Evolutionary conservation across 2,329 filamentous ascomycete genomes (phyloP).

Genomic region (Zymoseptoria passerinii): DNA sequence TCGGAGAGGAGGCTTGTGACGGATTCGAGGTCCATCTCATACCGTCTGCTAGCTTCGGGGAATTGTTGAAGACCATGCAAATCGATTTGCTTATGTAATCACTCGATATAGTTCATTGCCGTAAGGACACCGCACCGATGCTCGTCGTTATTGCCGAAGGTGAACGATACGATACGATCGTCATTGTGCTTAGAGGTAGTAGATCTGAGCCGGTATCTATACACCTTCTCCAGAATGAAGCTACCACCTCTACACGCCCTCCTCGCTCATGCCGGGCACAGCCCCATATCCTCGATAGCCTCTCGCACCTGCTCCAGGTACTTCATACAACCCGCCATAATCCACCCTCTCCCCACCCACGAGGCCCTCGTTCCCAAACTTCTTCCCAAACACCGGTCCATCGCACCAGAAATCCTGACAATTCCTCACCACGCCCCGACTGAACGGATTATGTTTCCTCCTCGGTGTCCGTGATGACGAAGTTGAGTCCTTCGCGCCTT

Average conservation of each 20-base stretch:
- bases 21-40: background rate
- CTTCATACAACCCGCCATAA: conserved; percentile 84
- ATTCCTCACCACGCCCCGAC: conserved; percentile 72
- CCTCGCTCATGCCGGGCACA: background rate
- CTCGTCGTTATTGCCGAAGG: no score
- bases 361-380: conserved; percentile 62
- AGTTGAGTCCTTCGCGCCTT: conserved; percentile 41
- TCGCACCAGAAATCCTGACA: conserved; percentile 97
- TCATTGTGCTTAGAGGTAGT: no score
- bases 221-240: background rate
- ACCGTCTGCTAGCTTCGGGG: background rate
- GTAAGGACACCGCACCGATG: no score
- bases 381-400: conserved; percentile 69
- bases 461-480: conserved; percentile 3
- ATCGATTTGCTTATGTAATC: background rate
- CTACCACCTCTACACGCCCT: background rate
- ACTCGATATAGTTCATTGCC: no score
- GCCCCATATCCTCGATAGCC: conserved; percentile 48
- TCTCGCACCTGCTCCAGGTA: conserved; percentile 60
- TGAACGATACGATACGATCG: no score
- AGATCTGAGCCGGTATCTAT: background rate
- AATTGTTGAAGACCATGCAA: background rate
- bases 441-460: conserved; percentile 68
- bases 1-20: background rate
- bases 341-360: conserved; percentile 73